Conservation (phyloP, 495 filamentous ascomycete genomes). For the Hamigera avellanea region DNA sequence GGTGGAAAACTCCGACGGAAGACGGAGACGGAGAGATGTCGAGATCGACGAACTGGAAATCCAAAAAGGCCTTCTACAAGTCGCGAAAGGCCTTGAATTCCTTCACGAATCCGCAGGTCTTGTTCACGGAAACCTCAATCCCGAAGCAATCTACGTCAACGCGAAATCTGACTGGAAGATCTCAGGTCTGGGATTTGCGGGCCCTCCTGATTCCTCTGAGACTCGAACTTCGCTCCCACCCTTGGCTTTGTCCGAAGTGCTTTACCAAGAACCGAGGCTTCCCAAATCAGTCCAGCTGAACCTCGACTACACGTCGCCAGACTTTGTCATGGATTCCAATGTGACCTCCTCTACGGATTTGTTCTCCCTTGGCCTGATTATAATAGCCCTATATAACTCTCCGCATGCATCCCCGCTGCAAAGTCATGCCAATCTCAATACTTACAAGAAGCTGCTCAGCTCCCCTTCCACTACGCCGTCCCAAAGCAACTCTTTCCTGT, state of each 20-base stretch:
- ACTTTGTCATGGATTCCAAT: slow-evolving; percentile 82
- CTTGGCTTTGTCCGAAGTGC: slow-evolving; percentile 69
- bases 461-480: slow-evolving; percentile 67
- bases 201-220: slow-evolving; percentile 57
- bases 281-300: slow-evolving; percentile 77
- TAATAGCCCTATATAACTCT: slow-evolving; percentile 83
- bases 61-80: slow-evolving; percentile 86
- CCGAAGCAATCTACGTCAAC: slow-evolving; percentile 91
- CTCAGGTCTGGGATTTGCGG: slow-evolving; percentile 81
- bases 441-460: slow-evolving; percentile 72
- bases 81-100: slow-evolving; percentile 91
- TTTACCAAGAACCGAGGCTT: slow-evolving; percentile 75
- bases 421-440: slow-evolving; percentile 60
- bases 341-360: slow-evolving; percentile 73
- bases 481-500: slow-evolving; percentile 71
- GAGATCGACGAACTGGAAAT: slow-evolving; percentile 98
- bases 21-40: slow-evolving; percentile 62
- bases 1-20: slow-evolving; percentile 66
- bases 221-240: slow-evolving; percentile 58
- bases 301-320: slow-evolving; percentile 86
- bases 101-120: slow-evolving; percentile 91
- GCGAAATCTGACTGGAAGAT: slow-evolving; percentile 99
- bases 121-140: slow-evolving; percentile 89
- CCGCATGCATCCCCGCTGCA: slow-evolving; percentile 81
- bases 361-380: slow-evolving; percentile 84